Percentiles rank a stretch among this genome's conserved stretches.
phyloP scores from a whole-genome alignment of 2,329 filamentous ascomycete species.

The Cercospora sojina region DNA sequence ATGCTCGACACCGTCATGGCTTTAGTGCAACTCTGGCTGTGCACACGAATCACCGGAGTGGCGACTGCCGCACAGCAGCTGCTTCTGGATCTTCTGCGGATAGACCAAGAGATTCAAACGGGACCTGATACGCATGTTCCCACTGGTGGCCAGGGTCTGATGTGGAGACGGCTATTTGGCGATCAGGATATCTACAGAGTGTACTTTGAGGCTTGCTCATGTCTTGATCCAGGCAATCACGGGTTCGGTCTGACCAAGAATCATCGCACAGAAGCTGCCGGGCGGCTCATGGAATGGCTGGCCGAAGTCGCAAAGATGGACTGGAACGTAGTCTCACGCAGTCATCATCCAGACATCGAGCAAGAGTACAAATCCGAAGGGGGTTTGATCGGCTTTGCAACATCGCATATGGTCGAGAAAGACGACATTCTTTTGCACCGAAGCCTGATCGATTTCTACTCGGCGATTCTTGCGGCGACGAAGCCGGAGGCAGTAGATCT shows the following conservation, averaged over 20 bases:
- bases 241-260: constrained; percentile 47
- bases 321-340: constrained; percentile 54
- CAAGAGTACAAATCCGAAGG: constrained; percentile 37
- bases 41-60: constrained; percentile 55
- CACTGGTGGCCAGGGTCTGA: constrained; percentile 49
- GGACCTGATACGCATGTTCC: constrained; percentile 27
- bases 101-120: constrained; percentile 45
- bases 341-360: constrained; percentile 56
- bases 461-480: constrained; percentile 47
- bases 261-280: constrained; percentile 60
- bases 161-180: constrained; percentile 63
- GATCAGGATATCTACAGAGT: constrained; percentile 59
- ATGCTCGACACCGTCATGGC: constrained; percentile 55
- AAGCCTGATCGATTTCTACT: constrained; percentile 58
- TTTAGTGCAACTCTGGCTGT: constrained; percentile 59
- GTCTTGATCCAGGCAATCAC: constrained; percentile 37
- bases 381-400: constrained; percentile 56
- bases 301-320: constrained; percentile 54
- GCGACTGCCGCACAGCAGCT: constrained; percentile 55
- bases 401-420: constrained; percentile 56
- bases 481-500: constrained; percentile 3
- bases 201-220: constrained; percentile 57
- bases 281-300: constrained; percentile 59
- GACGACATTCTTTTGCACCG: constrained; percentile 61
- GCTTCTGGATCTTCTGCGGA: constrained; percentile 53